Evolutionary conservation across 2,329 filamentous ascomycete genomes (phyloP), one percentile per base, ranked within the genome.

Genomic region (Sarocladium oryzae): DNA sequence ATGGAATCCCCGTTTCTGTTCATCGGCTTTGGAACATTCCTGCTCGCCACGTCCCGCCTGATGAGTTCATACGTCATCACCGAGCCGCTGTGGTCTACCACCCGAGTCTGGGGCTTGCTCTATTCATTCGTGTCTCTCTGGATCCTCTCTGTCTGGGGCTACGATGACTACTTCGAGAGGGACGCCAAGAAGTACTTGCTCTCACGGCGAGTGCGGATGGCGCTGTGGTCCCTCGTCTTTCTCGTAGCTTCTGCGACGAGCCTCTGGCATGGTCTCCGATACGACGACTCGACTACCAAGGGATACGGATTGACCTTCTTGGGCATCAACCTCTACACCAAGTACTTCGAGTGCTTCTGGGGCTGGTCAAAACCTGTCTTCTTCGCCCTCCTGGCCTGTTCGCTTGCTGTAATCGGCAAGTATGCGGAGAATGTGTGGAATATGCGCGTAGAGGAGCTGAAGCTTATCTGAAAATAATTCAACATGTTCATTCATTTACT

Each of bases 281-380:
- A 18, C n/a, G 51, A 50, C 20, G 36, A 50, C 37, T 45, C 46
- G 16, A 50, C 40, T 4, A 53, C 51, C 3, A 53, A 53, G 30
- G 51, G 51, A 3, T 53, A 50, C 21, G 51, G 51, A 11, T 36
- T 53, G 13, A 53, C 51, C 2, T 53, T 53, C 18, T 24, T 53
- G 6, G 51, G 51, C 15, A 53, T 53, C 20, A 45, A 50, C n/a
- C 24, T 53, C n/a, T 53, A 50, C 24, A 53, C 51, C 35, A 53
- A 50, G 37, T 53, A 40, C 30, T 53, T 50, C 18, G 51, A 53
- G 30, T 43, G 11, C 35, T 50, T 30, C 20, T 45, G 48, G 35
- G 36, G 48, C 37, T 37, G 28, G n/a, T 53, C 46, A 11, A 53
- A 53, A 37, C 15, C 51, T 10, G 7, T 53, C 5, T 50, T 53